Evolutionary conservation across 768 basidiomycete species (phyloP), one percentile per base, ranked within the genome.

Genomic region (Rhodosporidiobolus odoratus): DNA sequence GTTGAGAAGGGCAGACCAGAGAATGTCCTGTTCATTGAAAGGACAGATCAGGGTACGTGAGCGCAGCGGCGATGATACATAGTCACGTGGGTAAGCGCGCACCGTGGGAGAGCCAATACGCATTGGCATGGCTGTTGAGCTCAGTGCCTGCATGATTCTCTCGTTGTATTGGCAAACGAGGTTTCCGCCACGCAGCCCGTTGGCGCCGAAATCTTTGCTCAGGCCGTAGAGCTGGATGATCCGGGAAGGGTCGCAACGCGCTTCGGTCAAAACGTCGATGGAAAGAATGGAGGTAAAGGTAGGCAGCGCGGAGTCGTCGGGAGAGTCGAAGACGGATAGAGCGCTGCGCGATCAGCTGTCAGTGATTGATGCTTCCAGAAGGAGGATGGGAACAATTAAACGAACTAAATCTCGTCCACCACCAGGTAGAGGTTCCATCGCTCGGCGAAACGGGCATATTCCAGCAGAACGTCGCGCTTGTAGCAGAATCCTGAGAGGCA

Each of bases 151-250:
- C 32, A 72, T 54, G 30, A 72, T 3, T 41, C 52, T 4, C 16
- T n/a, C 19, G 53, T 67, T 72, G 62, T 64, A 21, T 50, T 71
- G 70, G 8, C 37, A 25, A 17, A 67, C 65, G 41, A 67, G 62
- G 25, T n/a, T 40, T 10, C 65, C 71, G 8, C 48, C 65, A 6
- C 71, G 62, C 27, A 72, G 38, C 15, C 71, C 71, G 54, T 72
- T 72, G 23, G 62, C 38, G 25, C 71, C 71, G 38, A 72, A 72
- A 32, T 72, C 66, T 41, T 72, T 72, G 30, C 32, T 30, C 32
- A 58, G 34, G 21, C 66, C 66, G 66, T 61, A 65, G 0, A 68
- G 50, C 37, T 56, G 58, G 12, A 68, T 23, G 9, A 72, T 35
- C 1, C 71, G 62, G 8, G 58, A 12, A 0, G 66, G 71, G 7